Percentiles rank a stretch among this genome's conserved stretches.
phyloP scores from a whole-genome alignment of 2,329 filamentous ascomycete genomes.

The Pseudogymnoascus sp. region DNA sequence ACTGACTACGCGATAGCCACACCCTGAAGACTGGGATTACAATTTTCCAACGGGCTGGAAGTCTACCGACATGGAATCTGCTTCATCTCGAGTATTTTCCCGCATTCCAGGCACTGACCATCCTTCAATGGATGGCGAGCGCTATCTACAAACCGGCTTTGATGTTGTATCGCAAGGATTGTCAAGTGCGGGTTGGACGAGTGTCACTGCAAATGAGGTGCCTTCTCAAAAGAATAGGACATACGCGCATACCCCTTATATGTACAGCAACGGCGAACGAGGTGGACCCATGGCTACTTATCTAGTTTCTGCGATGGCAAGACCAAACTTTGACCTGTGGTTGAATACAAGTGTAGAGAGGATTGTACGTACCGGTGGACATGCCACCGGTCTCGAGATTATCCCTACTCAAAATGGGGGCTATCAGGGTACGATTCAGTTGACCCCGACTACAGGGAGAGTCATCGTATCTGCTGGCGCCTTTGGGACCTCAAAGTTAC shows the following conservation, averaged over 20 bases:
- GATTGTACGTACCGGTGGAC: conserved; percentile 54
- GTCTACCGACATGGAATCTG: conserved; percentile 49
- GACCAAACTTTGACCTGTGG: conserved; percentile 59
- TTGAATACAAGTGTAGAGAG: conserved; percentile 59
- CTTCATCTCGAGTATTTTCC: conserved; percentile 54
- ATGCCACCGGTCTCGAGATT: conserved; percentile 61
- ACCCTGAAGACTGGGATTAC: conserved; percentile 59
- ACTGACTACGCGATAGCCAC: conserved; percentile 36
- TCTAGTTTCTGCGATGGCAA: conserved; percentile 50
- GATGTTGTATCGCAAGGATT: conserved; percentile 54
- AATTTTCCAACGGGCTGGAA: conserved; percentile 69
- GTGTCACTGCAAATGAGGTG: conserved; percentile 48
- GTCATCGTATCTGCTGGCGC: conserved; percentile 62
- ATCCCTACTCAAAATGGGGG: conserved; percentile 46
- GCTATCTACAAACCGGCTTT: conserved; percentile 61
- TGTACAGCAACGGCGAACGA: conserved; percentile 58
- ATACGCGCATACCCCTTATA: conserved; percentile 57
- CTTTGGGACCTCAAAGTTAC: conserved; percentile 61
- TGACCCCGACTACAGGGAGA: conserved; percentile 51
- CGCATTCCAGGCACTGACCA: conserved; percentile 62
- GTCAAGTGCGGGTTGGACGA: conserved; percentile 51
- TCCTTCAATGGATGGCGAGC: conserved; percentile 57
- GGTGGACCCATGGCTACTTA: conserved; percentile 66
- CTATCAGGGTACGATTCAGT: conserved; percentile 49
- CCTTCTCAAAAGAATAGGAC: conserved; percentile 58